Conservation (phyloP, 1,139 yeast genomes). For the Nadsonia commutata region DNA sequence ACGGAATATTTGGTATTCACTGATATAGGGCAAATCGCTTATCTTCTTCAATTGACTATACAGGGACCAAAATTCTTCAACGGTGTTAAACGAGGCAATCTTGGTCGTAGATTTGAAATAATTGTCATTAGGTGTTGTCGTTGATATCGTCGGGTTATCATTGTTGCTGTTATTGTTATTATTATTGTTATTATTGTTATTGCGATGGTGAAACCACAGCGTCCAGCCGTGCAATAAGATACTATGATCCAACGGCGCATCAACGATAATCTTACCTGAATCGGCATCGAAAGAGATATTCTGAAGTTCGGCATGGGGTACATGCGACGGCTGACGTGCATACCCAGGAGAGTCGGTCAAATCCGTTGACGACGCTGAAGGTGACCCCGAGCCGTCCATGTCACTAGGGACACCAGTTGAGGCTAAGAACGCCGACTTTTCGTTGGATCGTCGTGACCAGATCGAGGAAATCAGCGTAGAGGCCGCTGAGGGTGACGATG, state of each 20-base stretch:
- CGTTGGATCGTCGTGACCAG: slow-evolving; percentile 16
- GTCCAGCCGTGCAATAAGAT: neutral
- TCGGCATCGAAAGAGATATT: neutral
- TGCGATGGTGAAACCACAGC: neutral
- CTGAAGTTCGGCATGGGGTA: neutral
- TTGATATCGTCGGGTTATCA: neutral
- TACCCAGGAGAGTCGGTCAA: too few species aligned
- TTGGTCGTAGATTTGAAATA: slow-evolving; percentile 16
- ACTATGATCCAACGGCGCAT: neutral
- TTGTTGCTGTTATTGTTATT: too few species aligned
- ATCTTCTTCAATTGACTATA: slow-evolving; percentile 34
- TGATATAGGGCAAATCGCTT: slow-evolving; percentile 35
- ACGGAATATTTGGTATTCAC: slow-evolving; percentile 47
- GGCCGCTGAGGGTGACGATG: neutral
- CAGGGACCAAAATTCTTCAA: slow-evolving; percentile 51
- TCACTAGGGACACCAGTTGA: slow-evolving; percentile 12
- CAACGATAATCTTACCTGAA: neutral
- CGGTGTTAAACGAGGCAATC: slow-evolving; percentile 25
- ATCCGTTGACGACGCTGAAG: too few species aligned
- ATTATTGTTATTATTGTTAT: neutral
- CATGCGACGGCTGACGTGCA: too few species aligned
- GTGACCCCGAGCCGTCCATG: neutral
- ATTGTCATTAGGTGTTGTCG: neutral
- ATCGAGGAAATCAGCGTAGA: slow-evolving; percentile 9
- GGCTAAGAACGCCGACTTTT: slow-evolving; percentile 15